phyloP scores from a whole-genome alignment of 345 rosid species.

The Boechera retrofracta region DNA sequence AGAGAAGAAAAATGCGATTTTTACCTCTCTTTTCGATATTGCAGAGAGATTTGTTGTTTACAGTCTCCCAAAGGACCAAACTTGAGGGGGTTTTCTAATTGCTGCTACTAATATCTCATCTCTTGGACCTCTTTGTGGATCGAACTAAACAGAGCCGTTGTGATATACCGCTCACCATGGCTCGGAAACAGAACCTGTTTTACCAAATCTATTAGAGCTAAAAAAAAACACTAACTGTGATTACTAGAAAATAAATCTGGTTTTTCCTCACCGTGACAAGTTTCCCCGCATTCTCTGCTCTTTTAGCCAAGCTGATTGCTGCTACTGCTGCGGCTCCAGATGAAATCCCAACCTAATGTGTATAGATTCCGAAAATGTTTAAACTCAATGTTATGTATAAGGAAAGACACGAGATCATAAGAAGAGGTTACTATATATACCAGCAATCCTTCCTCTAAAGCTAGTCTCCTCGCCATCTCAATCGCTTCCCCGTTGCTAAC shows the following conservation, averaged over 20 bases:
- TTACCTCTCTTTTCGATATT: constrained; percentile 22
- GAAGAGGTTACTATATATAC: constrained; percentile 46
- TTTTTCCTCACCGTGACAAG: constrained; percentile 67
- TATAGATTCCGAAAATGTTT: neutral
- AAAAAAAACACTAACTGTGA: constrained; percentile 6
- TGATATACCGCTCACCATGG: constrained; percentile 83
- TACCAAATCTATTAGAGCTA: constrained; percentile 7
- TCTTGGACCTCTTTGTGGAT: constrained; percentile 67
- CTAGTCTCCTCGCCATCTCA: constrained; percentile 89
- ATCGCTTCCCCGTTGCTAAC: constrained; percentile 84
- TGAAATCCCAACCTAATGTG: constrained; percentile 85
- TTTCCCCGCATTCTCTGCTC: constrained; percentile 91
- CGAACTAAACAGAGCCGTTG: constrained; percentile 72
- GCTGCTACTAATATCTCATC: constrained; percentile 50
- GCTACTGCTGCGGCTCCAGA: constrained; percentile 99
- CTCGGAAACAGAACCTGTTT: constrained; percentile 84
- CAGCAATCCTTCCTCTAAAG: constrained; percentile 92
- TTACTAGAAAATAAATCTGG: neutral
- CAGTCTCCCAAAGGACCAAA: constrained; percentile 4
- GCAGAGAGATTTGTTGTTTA: constrained; percentile 16
- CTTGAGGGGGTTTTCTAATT: constrained; percentile 1
- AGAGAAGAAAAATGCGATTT: neutral
- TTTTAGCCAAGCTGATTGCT: constrained; percentile 74
- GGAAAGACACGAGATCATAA: neutral
- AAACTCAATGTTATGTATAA: neutral